Conservation (phyloP, 805 yeast species). For the Metschnikowia lochheadii region DNA sequence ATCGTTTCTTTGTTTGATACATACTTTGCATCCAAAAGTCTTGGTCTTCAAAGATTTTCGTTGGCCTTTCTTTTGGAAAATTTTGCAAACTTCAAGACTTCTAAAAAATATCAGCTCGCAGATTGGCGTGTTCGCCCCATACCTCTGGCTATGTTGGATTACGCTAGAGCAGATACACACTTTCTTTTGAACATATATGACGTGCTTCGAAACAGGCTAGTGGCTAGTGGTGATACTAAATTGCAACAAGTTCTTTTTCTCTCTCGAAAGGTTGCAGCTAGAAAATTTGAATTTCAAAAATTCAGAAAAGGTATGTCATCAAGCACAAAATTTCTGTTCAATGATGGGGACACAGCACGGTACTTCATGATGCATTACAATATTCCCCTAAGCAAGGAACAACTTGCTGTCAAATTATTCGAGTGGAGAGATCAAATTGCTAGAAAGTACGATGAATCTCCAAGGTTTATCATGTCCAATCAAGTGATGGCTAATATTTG, state of each 20-base stretch:
- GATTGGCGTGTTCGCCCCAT: slow-evolving; percentile 95
- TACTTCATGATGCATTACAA: slow-evolving; percentile 61
- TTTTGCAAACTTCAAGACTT: slow-evolving; percentile 78
- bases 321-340: slow-evolving; percentile 39
- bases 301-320: slow-evolving; percentile 44
- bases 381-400: slow-evolving; percentile 50
- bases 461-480: slow-evolving; percentile 78
- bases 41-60: slow-evolving; percentile 80
- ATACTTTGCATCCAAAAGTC: slow-evolving; percentile 75
- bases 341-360: slow-evolving; percentile 42
- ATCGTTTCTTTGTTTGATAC: slow-evolving; percentile 90
- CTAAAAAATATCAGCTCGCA: slow-evolving; percentile 91
- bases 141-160: slow-evolving; percentile 66
- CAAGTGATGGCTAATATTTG: slow-evolving; percentile 65
- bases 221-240: slow-evolving; percentile 40
- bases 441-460: slow-evolving; percentile 75
- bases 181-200: slow-evolving; percentile 79
- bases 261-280: slow-evolving; percentile 73
- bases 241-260: slow-evolving; percentile 60
- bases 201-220: slow-evolving; percentile 58
- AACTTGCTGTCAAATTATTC: slow-evolving; percentile 56
- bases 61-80: slow-evolving; percentile 79
- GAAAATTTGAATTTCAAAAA: slow-evolving; percentile 77
- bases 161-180: slow-evolving; percentile 95
- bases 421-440: slow-evolving; percentile 84